phyloP scores from a whole-genome alignment of 169 alveolate genomes.

The Plasmodium inui region DNA sequence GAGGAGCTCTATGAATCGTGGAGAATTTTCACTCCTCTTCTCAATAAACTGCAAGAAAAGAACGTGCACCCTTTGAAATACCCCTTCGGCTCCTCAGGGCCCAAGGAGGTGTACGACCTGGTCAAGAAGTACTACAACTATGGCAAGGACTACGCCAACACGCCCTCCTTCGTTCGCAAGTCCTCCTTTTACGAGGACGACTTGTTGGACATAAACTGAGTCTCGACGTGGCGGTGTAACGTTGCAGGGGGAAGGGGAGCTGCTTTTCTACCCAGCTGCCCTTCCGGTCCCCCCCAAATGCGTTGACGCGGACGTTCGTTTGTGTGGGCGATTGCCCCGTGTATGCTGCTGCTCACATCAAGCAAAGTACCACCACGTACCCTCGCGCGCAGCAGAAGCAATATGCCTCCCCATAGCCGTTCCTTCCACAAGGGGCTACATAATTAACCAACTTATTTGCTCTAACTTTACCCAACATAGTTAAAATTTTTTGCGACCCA shows the following conservation, averaged over 20 bases:
- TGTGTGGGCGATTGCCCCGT: background rate
- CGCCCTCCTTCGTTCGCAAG: constrained; percentile 54
- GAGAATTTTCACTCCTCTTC: constrained; percentile 85
- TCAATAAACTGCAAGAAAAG: constrained; percentile 77
- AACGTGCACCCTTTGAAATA: constrained; percentile 79
- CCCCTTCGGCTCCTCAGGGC: constrained; percentile 83
- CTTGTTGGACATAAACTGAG: constrained; percentile 31
- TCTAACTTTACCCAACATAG: background rate
- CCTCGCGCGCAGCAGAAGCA: background rate
- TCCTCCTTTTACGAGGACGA: constrained; percentile 62
- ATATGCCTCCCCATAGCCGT: background rate
- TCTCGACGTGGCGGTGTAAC: background rate
- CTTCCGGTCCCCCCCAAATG: background rate
- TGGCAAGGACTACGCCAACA: constrained; percentile 72
- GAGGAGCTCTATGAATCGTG: constrained; percentile 84
- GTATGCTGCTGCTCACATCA: background rate
- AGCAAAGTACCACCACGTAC: background rate
- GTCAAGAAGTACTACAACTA: constrained; percentile 74
- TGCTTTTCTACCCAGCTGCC: background rate
- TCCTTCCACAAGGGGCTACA: background rate
- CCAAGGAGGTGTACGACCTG: constrained; percentile 76
- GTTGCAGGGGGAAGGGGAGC: background rate
- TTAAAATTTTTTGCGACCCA: background rate
- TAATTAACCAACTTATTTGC: background rate
- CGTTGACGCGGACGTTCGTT: background rate